Evolutionary conservation across 441 rosid genomes (phyloP), one percentile per base, ranked within the genome.

Genomic region (Erodium texanum): DNA sequence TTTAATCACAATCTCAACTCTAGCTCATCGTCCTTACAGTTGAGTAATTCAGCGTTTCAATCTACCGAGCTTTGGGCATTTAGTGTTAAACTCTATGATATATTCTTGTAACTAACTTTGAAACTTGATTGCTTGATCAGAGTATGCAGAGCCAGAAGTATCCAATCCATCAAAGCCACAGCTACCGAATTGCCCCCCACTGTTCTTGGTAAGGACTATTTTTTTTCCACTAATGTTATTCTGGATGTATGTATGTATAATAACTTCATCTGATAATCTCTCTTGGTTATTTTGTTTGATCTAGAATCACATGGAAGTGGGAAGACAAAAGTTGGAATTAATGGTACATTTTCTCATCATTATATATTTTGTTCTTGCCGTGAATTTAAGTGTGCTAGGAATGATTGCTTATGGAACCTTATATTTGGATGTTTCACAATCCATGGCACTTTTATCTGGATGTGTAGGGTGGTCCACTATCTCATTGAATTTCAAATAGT

Each of bases 241-340:
- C n/a, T n/a, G 6, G 20, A 52, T n/a, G 10, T 52, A 16, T n/a
- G 6, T 12, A 5, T 27, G 1, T 27, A 36, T 24, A 8, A 24
- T 24, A 15, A 59, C 56, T 61, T 23, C 59, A 19, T n/a, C 7
- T 58, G 29, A 19, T 58, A 16, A 66, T 43, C 38, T 27, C 52
- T 19, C 74, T 70, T 76, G 29, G 36, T 62, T 71, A 20, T 66
- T 78, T 75, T 70, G 16, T 45, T 70, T 76, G 65, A 43, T 22
- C 20, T 75, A 89, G 97, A 74, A 78, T 73, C 87, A 24, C 64
- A 75, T 54, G 80, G 82, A 69, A 75, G 78, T 65, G 86, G 85
- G 66, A 88, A 78, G 79, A 89, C 89, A 66, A 88, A 82, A 82
- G 66, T 91, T 66, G 97, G 99, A 82, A 89, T 93, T 78, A 93